Base-by-base conservation (phyloP, 2,329 filamentous ascomycete genomes). In the Phialophora verrucosa region DNA sequence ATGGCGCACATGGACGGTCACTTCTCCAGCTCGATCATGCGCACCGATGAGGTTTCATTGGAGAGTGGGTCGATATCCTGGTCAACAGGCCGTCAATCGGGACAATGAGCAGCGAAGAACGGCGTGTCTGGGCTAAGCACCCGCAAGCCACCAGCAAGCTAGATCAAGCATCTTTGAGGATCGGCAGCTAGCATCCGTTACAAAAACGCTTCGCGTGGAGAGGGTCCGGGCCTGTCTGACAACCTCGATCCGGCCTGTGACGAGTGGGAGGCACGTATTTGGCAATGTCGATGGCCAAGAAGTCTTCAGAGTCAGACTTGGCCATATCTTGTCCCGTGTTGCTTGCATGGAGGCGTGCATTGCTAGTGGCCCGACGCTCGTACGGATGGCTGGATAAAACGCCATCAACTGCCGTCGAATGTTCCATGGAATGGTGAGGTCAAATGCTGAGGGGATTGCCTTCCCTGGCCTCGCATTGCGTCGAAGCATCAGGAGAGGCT, bases 161-260 rank as follows among this genome's bases (percentile, higher is more conserved):
- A 49, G 61, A 38, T 14, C 64, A 69, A 55, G 66, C 63, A 35
- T 38, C 44, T 20, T 67, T 63, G 25, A 35, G 63, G 61, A 57
- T 63, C 55, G 64, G 64, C 64, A 62, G 47, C 53, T 58, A 65
- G 69, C 70, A 58, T 68, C 58, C 44, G 70, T 64, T 32, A 47
- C 57, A 25, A 60, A 65, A 65, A 56, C 11, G 63, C 50, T 31
- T 55, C 50, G 35, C 55, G 17, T 23, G 12, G 47, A 17, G 23
- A 20, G 32, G 35, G 44, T 61, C 59, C 59, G 59, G 20, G 31
- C 32, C 8, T 61, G 47, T 61, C 59, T 61, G 59, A 61, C 47
- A 17, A 25, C 8, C 2, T 42, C 47, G 4, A 61, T 60, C 29
- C 6, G 20, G 42, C 5, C 10, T 47, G 49, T 12, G 47, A 61